Conservation (phyloP, 2,329 filamentous ascomycete species). For the Davidsoniella neocaledoniae region DNA sequence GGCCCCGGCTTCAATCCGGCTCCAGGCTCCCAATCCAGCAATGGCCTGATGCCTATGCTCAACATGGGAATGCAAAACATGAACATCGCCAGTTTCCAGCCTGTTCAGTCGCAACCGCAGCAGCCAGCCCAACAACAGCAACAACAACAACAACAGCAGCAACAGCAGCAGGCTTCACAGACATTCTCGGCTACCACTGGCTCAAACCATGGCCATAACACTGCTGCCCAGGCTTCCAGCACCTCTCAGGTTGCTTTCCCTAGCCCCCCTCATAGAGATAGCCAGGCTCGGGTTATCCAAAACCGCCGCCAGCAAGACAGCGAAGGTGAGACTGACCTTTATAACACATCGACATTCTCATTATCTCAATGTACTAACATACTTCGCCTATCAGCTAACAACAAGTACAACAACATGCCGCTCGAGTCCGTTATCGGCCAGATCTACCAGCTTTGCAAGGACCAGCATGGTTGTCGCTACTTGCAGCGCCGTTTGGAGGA, state of each 20-base stretch:
- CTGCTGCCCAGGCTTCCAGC: neutral
- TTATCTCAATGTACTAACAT: neutral
- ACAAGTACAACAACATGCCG: constrained; percentile 67
- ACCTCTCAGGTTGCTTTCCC: constrained; percentile 6
- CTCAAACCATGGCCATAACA: neutral
- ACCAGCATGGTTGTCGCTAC: constrained; percentile 94
- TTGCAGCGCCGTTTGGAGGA: constrained; percentile 96
- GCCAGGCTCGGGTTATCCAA: constrained; percentile 58
- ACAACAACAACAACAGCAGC: neutral
- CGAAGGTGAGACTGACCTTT: constrained; percentile 35
- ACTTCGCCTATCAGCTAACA: constrained; percentile 35
- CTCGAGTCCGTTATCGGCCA: constrained; percentile 67
- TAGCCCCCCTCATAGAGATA: constrained; percentile 42
- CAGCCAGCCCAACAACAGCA: constrained; percentile 14
- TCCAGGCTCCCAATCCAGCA: constrained; percentile 14
- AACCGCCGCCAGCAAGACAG: constrained; percentile 58
- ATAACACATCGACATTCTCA: constrained; percentile 9
- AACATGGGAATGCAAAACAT: constrained; percentile 41
- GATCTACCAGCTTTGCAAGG: constrained; percentile 85
- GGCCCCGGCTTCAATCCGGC: constrained; percentile 17
- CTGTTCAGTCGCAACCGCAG: neutral
- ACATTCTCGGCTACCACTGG: constrained; percentile 8
- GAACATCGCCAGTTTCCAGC: constrained; percentile 27
- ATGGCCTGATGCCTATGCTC: constrained; percentile 37
- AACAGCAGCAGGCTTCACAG: constrained; percentile 11